A percentile compares a stretch with the other conserved stretches of the same genome.
These are phyloP conservation scores for Dunaliella primolecta DNA, from an alignment of 139 green algal species.

Conservation along the genomic window DNA sequence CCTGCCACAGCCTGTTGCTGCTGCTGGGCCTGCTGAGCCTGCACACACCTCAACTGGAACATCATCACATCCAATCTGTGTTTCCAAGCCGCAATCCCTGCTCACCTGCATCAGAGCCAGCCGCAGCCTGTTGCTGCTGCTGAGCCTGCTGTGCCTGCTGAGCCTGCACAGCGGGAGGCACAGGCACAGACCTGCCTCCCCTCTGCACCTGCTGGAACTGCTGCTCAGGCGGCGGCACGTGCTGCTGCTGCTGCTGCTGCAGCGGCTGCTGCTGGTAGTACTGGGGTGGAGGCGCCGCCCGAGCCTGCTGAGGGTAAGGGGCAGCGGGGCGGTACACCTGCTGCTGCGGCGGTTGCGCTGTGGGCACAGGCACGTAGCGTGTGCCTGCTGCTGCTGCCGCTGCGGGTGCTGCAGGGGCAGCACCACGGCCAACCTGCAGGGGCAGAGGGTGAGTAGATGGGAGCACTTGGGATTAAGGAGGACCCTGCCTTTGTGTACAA, in stretches of 20 bases:
- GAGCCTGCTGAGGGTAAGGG: not conserved
- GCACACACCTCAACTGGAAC: too few relatives aligned
- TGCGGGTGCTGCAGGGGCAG: not conserved
- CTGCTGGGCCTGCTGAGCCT: not conserved
- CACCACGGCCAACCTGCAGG: not conserved
- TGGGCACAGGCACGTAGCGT: not conserved
- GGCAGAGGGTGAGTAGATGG: too few relatives aligned
- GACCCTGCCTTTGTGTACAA: not conserved
- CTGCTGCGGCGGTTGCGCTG: too few relatives aligned
- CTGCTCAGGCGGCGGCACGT: not conserved
- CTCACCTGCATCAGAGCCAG: too few relatives aligned
- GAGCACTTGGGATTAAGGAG: too few relatives aligned
- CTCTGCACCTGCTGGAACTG: not conserved
- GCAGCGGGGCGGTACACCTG: too few relatives aligned
- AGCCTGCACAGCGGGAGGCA: too few relatives aligned
- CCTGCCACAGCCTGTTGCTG: too few relatives aligned
- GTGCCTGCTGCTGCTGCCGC: not conserved
- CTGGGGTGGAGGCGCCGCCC: not conserved
- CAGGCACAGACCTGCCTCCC: too few relatives aligned
- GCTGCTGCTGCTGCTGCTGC: not conserved
- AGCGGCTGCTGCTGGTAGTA: not conserved
- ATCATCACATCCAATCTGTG: too few relatives aligned
- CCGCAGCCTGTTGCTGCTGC: not conserved
- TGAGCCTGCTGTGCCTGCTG: not conserved
- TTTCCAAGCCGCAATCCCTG: too few relatives aligned